Evolutionary conservation across 805 yeast genomes (phyloP), one percentile per base, ranked within the genome.

Genomic region (Kazachstania taianensis): DNA sequence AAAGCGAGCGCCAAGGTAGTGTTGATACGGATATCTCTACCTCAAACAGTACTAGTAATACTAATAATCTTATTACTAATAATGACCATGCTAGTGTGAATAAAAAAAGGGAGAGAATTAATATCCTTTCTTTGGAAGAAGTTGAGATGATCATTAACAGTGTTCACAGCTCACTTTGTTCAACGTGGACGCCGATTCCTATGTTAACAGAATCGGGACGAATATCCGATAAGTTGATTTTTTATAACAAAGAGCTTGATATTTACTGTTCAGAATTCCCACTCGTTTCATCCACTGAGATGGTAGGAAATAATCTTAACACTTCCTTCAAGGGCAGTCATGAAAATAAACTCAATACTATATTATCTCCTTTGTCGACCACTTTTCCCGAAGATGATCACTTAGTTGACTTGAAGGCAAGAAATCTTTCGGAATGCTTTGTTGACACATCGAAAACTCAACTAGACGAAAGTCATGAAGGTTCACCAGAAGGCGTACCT

Each of bases 151-250:
- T 61, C 22, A 53, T 61, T 36, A 55, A 50, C 36, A 57, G 64
- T 25, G 41, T 58, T 13, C 60, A 60, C 16, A 48, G 54, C 3
- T 46, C 59, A 3, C 48, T 50, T 9, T 55, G 57, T 3, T 72
- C 74, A 0, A 54, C 70, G 12, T 81, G 89, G 87, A 54, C 76
- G 0, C 81, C 85, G 0, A 67, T 70, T 32, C 58, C 70, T n/a
- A 70, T 39, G n/a, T 22, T 29, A n/a, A 22, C 35, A 9, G 28
- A 12, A 17, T 17, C 14, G 4, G 15, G 26, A 4, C n/a, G 28
- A 15, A 13, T 26, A 19, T 30, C 30, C 35, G 79, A 75, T 15
- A 69, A 69, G 34, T 53, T 76, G 12, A 58, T 78, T 6, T 81
- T 67, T 55, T 76, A 73, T 55, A 75, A 78, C 47, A 70, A 74